A percentile compares a stretch with the other conserved stretches of the same genome.
These are phyloP conservation scores for Jaminaea rosea DNA, from an alignment of 1,284 basidiomycete species.

Conservation along the genomic window DNA sequence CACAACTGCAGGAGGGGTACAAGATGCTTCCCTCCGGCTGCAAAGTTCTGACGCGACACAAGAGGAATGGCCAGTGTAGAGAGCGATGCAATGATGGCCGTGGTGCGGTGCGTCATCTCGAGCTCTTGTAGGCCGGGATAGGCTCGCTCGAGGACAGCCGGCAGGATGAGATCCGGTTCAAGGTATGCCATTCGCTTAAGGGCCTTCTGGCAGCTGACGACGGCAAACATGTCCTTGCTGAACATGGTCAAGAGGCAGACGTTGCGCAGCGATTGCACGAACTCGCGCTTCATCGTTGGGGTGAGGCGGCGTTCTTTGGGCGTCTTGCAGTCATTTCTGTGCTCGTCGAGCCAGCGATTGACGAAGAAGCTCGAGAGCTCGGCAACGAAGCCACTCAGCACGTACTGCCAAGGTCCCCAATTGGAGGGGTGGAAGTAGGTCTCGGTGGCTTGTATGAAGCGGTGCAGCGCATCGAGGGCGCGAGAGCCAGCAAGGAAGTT, in stretches of 20 bases:
- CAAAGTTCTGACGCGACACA: constrained; percentile 64
- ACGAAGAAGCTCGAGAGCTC: constrained; percentile 72
- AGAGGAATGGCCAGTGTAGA: constrained; percentile 70
- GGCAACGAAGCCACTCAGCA: constrained; percentile 73
- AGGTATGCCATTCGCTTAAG: constrained; percentile 65
- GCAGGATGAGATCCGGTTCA: constrained; percentile 80
- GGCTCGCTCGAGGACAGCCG: constrained; percentile 80
- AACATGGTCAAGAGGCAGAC: constrained; percentile 91
- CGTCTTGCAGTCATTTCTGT: constrained; percentile 68
- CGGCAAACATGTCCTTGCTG: constrained; percentile 60
- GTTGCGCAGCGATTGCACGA: constrained; percentile 73
- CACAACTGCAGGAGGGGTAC: constrained; percentile 80
- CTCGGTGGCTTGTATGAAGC: constrained; percentile 83
- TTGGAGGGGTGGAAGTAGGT: constrained; percentile 73
- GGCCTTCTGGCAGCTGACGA: constrained; percentile 50
- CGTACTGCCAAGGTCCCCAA: constrained; percentile 48
- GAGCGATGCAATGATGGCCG: constrained; percentile 69
- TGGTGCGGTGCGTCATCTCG: constrained; percentile 50
- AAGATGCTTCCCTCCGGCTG: constrained; percentile 78
- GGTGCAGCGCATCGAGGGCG: constrained; percentile 79
- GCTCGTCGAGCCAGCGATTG: constrained; percentile 57
- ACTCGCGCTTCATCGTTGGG: constrained; percentile 67
- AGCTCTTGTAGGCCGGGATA: constrained; percentile 73
- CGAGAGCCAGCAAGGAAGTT: constrained; percentile 73
- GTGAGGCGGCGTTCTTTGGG: constrained; percentile 70